Conservation (phyloP, 768 basidiomycete genomes). For the Xanthoconium purpureum region DNA sequence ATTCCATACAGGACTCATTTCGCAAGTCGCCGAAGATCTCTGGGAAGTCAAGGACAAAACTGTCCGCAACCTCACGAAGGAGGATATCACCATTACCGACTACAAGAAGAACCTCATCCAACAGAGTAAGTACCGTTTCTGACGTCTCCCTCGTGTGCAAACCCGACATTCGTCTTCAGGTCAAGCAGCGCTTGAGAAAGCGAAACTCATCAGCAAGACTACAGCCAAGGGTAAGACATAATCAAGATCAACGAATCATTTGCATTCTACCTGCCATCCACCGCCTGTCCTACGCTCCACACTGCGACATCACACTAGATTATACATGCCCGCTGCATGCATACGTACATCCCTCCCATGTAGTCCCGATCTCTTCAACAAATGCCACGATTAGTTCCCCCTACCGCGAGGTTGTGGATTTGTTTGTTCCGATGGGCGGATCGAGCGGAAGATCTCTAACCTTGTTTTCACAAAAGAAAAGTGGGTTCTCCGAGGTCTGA, state of each 20-base stretch:
- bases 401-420: slow-evolving; percentile 10
- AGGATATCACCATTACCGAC: slow-evolving; percentile 86
- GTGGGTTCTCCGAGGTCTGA: slow-evolving; percentile 31
- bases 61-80: slow-evolving; percentile 87
- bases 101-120: slow-evolving; percentile 88
- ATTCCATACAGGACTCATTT: slow-evolving; percentile 70
- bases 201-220: slow-evolving; percentile 87
- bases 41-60: slow-evolving; percentile 98
- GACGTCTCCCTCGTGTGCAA: not conserved
- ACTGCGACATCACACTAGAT: slow-evolving; percentile 11
- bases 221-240: slow-evolving; percentile 68
- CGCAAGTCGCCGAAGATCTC: slow-evolving; percentile 96
- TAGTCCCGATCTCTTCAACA: slow-evolving; percentile 8
- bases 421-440: slow-evolving; percentile 8
- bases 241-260: slow-evolving; percentile 4
- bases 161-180: slow-evolving; percentile 40
- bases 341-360: slow-evolving; percentile 13
- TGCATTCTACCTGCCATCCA: not conserved
- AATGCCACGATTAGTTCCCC: slow-evolving; percentile 18
- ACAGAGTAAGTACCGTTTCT: slow-evolving; percentile 53
- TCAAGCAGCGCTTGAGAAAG: slow-evolving; percentile 86
- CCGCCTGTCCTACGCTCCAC: slow-evolving; percentile 8
- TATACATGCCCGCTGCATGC: slow-evolving; percentile 14
- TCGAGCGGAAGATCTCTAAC: slow-evolving; percentile 21
- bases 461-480: slow-evolving; percentile 4